These are phyloP conservation scores for Penicillium sclerotiorum DNA, from an alignment of 2,329 filamentous ascomycete genomes.

Conservation along the genomic window DNA sequence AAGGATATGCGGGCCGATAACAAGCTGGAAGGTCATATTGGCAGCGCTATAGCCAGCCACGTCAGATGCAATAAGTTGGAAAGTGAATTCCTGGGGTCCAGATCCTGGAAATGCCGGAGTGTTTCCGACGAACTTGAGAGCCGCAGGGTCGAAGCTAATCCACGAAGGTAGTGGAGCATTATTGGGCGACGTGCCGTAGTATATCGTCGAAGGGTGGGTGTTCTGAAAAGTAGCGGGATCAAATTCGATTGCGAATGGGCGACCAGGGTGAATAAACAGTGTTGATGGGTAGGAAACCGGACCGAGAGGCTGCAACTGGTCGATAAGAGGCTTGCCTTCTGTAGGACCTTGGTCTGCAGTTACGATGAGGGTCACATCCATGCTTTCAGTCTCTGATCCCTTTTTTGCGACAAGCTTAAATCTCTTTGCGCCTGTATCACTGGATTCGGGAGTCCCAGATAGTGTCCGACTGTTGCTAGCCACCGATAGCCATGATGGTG, in stretches of 20 bases:
- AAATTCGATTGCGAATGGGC: slow-evolving; percentile 69
- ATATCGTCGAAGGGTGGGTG: slow-evolving; percentile 59
- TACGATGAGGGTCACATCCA: slow-evolving; percentile 72
- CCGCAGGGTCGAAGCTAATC: slow-evolving; percentile 70
- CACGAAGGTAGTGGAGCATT: slow-evolving; percentile 85
- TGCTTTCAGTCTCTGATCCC: slow-evolving; percentile 61
- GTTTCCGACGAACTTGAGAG: slow-evolving; percentile 69
- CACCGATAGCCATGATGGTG: slow-evolving; percentile 75
- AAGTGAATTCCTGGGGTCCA: slow-evolving; percentile 70
- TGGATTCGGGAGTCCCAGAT: slow-evolving; percentile 67
- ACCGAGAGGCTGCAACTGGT: slow-evolving; percentile 40
- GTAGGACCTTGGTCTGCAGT: slow-evolving; percentile 51
- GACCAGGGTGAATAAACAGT: slow-evolving; percentile 42
- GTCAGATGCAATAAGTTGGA: slow-evolving; percentile 77
- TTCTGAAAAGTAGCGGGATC: slow-evolving; percentile 69
- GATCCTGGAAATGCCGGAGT: slow-evolving; percentile 68
- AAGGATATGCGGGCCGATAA: slow-evolving; percentile 71
- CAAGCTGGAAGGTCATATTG: slow-evolving; percentile 68
- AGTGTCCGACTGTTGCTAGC: slow-evolving; percentile 67
- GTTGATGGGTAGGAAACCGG: slow-evolving; percentile 42
- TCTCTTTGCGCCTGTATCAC: slow-evolving; percentile 59
- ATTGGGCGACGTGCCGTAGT: slow-evolving; percentile 75
- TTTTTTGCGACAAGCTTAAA: slow-evolving; percentile 74
- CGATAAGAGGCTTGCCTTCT: slow-evolving; percentile 36
- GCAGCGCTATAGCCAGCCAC: slow-evolving; percentile 74